These are phyloP conservation scores for Adiantum capillusveneris DNA, from an alignment of 75 land plant genomes.

Conservation along the genomic window DNA sequence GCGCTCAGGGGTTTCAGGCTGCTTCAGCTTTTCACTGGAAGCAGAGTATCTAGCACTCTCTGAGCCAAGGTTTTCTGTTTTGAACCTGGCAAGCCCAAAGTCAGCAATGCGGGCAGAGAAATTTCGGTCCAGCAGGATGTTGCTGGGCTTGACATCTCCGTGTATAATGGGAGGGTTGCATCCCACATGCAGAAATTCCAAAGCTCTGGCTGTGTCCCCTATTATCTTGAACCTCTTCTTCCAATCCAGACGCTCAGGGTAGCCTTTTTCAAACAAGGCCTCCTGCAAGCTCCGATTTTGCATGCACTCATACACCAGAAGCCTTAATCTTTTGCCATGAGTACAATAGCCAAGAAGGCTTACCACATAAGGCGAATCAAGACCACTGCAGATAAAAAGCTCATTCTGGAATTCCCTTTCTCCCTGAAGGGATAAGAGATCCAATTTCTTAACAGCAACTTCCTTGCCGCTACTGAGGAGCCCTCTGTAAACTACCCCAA, in stretches of 20 bases:
- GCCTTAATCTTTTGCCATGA: constrained; percentile 20
- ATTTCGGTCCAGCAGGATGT: constrained; percentile 58
- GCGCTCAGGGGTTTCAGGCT: constrained; percentile 42
- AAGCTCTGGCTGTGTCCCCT: constrained; percentile 50
- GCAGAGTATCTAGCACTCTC: not conserved
- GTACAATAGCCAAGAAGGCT: constrained; percentile 62
- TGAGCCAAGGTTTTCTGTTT: constrained; percentile 21
- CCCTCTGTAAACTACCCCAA: constrained; percentile 62
- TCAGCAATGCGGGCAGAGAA: constrained; percentile 61
- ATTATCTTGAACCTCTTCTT: constrained; percentile 44
- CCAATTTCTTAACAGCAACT: constrained; percentile 67
- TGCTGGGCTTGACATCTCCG: constrained; percentile 90
- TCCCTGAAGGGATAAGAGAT: constrained; percentile 30
- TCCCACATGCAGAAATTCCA: constrained; percentile 51
- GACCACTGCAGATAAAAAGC: constrained; percentile 45
- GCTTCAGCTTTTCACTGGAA: constrained; percentile 21
- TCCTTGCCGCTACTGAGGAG: constrained; percentile 49
- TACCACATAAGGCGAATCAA: constrained; percentile 58
- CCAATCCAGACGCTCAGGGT: constrained; percentile 39
- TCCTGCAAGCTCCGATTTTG: constrained; percentile 69
- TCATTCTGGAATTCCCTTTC: constrained; percentile 74
- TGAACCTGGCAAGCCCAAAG: constrained; percentile 74
- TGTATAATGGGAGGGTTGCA: constrained; percentile 88
- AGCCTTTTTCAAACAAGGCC: constrained; percentile 32
- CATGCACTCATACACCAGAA: constrained; percentile 81